Base-by-base conservation (phyloP, 495 filamentous ascomycete species). In the Podospora tetraspora region DNA sequence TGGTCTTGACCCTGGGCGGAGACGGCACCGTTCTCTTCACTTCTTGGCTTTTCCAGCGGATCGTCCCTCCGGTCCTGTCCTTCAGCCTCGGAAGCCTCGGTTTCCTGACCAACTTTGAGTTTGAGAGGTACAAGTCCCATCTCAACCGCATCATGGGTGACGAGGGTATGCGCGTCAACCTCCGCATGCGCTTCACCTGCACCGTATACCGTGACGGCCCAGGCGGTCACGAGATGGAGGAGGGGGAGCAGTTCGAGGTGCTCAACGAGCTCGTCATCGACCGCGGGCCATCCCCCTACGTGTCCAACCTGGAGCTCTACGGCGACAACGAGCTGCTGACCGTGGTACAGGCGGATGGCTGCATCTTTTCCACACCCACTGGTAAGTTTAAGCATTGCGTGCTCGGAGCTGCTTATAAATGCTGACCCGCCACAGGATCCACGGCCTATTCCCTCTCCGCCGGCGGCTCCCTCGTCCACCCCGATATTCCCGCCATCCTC, bases 201-300 rank as follows among this genome's bases (percentile, higher is more conserved):
- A 97, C 93, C 8, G 91, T 97, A 24, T 96, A 90, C 81, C 89
- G 92, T n/a, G 76, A 82, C 60, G 79, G 79, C n/a, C 72, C 76
- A 1, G 66, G 63, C 1, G 81, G 78, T 24, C 73, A 78, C 57
- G 85, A 89, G 8, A 83, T 91, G 66, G 86, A 90, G 69, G 89
- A 91, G 73, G 86, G 86, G 25, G 93, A 97, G 78, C 92, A 94
- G 72, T 97, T 96, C 69, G 93, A 97, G 76, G 93, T 98, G 13
- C 86, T 98, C 59, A 98, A 98, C 79, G 95, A 99, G 80, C 87
- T 99, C 23, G 94, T 99, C 72, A 97, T 99, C 73, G 95, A 99
- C 79, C 90, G 95, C 32, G 95, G 95, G 63, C 94, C 95, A 70
- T 95, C 91, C 57, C 91, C 94, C n/a, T 97, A 97, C 75, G 92